Base-by-base conservation (phyloP, 306 rosid genomes). In the Cicer pinnatifidum region DNA sequence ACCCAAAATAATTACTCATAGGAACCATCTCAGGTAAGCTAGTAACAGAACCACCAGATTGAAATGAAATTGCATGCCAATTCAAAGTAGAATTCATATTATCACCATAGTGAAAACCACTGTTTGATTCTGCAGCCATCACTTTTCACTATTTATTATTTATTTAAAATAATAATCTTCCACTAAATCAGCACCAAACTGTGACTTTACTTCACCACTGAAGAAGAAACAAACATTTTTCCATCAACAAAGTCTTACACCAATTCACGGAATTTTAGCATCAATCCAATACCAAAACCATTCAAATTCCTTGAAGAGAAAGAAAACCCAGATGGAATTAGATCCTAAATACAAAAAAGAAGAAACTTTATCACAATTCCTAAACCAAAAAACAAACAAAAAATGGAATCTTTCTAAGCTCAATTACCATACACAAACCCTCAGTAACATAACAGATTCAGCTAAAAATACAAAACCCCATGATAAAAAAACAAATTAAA, bases 51-150 rank as follows among this genome's bases (percentile, higher is more conserved):
- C 85, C 86, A 12, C 91, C 88, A 16, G 96, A 83, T 75, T 87
- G 95, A 78, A 88, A 92, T 17, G 96, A 85, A 71, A 88, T 86
- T 0, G 91, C 92, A 69, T 86, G 91, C 71, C 88, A 83, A 59
- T 84, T 87, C 82, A 89, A 52, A 53, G 75, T 78, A 48, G 82
- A 88, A 76, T 83, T 81, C 43, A 92, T 83, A 65, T 83, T 83
- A 65, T 83, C 89, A 39, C 85, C 88, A 39, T 48, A 76, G 64
- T 79, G 83, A 88, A 83, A 92, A 58, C 98, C 96, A 12, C 89
- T 54, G 76, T 92, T 90, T 5, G 92, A 90, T 82, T 85, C 82
- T 11, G 91, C 86, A 12, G 91, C 91, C 98, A 92, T 92, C 65
- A 57, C 43, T 37, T 48, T 50, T 15, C 1, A 40, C 19, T 28